Base-by-base conservation (phyloP, 495 filamentous ascomycete genomes). In the Trichoderma asperelloides region DNA sequence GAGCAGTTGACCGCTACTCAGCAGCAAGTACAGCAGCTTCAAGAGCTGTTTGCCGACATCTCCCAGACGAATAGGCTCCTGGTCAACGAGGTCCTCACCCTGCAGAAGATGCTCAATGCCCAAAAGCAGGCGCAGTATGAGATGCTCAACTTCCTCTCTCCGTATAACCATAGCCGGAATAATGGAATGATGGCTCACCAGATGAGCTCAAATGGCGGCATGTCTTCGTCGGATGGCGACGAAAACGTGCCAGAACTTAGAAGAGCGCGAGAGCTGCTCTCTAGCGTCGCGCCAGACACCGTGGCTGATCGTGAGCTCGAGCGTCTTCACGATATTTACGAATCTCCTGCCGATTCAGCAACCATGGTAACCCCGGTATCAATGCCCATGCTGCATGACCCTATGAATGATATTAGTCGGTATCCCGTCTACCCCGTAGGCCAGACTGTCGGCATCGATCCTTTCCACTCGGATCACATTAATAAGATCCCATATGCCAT, bases 381-480 rank as follows among this genome's bases (percentile, higher is more conserved):
- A 16, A 76, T 78, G 66, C 73, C 74, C 16, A 73, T 80, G 47
- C 74, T 77, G 65, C 79, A 78, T 73, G 79, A 81, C 66, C 78
- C 80, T 28, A 71, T 83, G n/a, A 82, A 75, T 69, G 93, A 96
- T 62, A 79, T 91, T 49, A 91, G 27, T 23, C 33, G 95, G 68
- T 87, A 87, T 66, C 83, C 96, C 68, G 92, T 97, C 18, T 97
- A 97, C 75, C 93, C 93, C 0, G 91, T 96, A 21, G 93, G 93
- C 0, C 86, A 91, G 63, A 93, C 88, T 6, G 89, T 93, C 68
- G 93, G 93, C 28, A 97, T 97, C 72, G 93, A 97, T 75, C 93
- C 93, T 9, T 93, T 94, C 85, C 93, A 94, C 72, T 89, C 90
- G 69, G 93, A 96, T 68, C 92, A 97, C 71, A 91, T 96, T 71